Percentiles rank a stretch among this genome's conserved stretches.
Conservation (phyloP, 768 basidiomycete genomes). For the Megacollybia marginata region DNA sequence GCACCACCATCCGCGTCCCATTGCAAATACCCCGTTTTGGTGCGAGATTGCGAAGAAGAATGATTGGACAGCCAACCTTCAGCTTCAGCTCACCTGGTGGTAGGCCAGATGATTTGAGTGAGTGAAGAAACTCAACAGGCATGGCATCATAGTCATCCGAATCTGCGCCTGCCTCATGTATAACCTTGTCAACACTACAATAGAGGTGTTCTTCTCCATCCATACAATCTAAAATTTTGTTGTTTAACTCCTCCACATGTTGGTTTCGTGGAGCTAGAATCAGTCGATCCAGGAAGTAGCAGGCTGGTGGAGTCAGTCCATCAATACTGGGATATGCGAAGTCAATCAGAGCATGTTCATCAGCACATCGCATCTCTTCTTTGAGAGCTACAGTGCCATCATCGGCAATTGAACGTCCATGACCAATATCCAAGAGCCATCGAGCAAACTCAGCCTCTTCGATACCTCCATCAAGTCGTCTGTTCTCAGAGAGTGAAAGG, state of each 20-base stretch:
- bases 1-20: conserved; percentile 18
- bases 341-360: conserved; percentile 8
- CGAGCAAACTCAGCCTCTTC: conserved; percentile 15
- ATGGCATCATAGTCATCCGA: conserved; percentile 16
- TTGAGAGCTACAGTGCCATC: conserved; percentile 3
- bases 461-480: conserved; percentile 18
- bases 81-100: conserved; percentile 28
- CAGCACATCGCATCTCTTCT: conserved; percentile 6
- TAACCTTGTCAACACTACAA: conserved; percentile 23
- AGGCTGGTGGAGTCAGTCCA: conserved; percentile 7
- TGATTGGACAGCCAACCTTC: conserved; percentile 26
- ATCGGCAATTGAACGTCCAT: conserved; percentile 7
- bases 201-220: conserved; percentile 14
- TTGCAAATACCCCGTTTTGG: conserved; percentile 9
- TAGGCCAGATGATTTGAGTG: conserved; percentile 27
- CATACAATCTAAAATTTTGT: conserved; percentile 14
- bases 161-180: conserved; percentile 10
- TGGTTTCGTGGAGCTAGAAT: conserved; percentile 29
- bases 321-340: conserved; percentile 14
- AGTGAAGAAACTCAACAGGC: conserved; percentile 31
- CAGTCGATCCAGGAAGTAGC: conserved; percentile 25
- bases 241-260: conserved; percentile 30
- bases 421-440: conserved; percentile 21
- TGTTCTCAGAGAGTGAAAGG: conserved; percentile 24
- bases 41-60: conserved; percentile 36